Base-by-base conservation (phyloP, 805 yeast species). In the Priceomyces castillae region DNA sequence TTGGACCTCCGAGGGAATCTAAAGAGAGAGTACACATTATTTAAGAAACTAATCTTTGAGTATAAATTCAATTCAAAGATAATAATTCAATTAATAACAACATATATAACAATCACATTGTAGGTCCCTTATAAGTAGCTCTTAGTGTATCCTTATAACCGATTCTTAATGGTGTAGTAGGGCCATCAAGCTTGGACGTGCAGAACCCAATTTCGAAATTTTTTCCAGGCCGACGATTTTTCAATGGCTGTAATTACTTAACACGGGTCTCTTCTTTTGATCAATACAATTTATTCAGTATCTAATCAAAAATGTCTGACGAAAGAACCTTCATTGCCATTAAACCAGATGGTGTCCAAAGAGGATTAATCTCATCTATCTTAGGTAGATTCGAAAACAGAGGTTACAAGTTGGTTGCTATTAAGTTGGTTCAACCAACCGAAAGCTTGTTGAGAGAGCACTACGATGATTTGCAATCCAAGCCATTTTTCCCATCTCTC, bases 261-360 rank as follows among this genome's bases (percentile, higher is more conserved):
- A 28, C 31, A 28, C 31, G 12, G 31, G 26, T 6, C 10, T 23
- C 10, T 23, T 10, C 10, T 23, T 10, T 23, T 23, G 10, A 23
- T 10, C 26, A 23, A 7, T 23, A 10, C 26, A 7, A 23, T 7
- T 10, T 23, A 12, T 15, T 19, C 10, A 34, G 23, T 34, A 34
- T 34, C 26, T 22, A 19, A 28, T 25, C 14, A 18, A 58, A 48
- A 56, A 78, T 77, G 82, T 77, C 82, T 48, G 69, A 70, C 75
- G 95, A 86, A 76, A 85, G 95, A 85, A 86, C 95, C 66, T 86
- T 86, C 69, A 86, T 86, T 76, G 95, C 95, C 56, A 83, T 86
- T 66, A 86, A 86, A 83, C 99, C 99, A 76, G 99, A 94, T 76
- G 99, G 98, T 77, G 98, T 94, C 81, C 98, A 94, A 81, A 89